Percentiles rank a stretch among this genome's conserved stretches.
phyloP scores from a whole-genome alignment of 1,139 yeast genomes.

The Hyphopichia pseudoburtonii region DNA sequence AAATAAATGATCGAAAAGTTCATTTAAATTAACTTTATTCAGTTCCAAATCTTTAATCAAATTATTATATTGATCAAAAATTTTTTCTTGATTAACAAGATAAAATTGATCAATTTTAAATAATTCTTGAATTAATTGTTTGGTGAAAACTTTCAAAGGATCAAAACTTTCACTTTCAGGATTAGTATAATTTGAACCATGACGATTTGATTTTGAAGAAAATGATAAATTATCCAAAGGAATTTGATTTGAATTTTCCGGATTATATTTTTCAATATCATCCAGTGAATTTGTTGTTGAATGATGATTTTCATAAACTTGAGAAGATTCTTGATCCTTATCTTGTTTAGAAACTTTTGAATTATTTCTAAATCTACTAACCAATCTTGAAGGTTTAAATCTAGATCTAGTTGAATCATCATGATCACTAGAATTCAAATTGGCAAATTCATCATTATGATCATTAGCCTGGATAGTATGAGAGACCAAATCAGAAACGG shows the following conservation, averaged over 20 bases:
- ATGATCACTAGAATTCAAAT: background rate
- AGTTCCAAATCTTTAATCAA: conserved; percentile 40
- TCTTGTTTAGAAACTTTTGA: background rate
- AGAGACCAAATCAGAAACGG: conserved; percentile 27
- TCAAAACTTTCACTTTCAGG: conserved; percentile 27
- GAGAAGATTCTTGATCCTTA: background rate
- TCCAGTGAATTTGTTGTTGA: conserved; percentile 15
- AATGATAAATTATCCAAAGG: too few species aligned
- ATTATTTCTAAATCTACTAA: conserved; percentile 13
- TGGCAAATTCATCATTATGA: conserved; percentile 5
- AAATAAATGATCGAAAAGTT: conserved; percentile 23
- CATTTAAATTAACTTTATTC: conserved; percentile 29
- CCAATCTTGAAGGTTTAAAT: conserved; percentile 13
- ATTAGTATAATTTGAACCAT: conserved; percentile 12
- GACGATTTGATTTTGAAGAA: conserved; percentile 9
- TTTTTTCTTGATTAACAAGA: conserved; percentile 45
- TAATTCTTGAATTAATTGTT: conserved; percentile 56
- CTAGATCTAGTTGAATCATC: conserved; percentile 1
- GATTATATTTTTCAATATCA: background rate
- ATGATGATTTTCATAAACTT: conserved; percentile 14
- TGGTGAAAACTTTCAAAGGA: conserved; percentile 50
- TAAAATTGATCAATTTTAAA: conserved; percentile 58
- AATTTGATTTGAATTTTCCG: too few species aligned
- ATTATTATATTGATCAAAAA: conserved; percentile 44
- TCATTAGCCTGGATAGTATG: conserved; percentile 5